Percentiles rank a stretch among this genome's conserved stretches.
These are phyloP conservation scores for Penicillium aurantiogriseum DNA, from an alignment of 2,329 filamentous ascomycete species.

Conservation along the genomic window DNA sequence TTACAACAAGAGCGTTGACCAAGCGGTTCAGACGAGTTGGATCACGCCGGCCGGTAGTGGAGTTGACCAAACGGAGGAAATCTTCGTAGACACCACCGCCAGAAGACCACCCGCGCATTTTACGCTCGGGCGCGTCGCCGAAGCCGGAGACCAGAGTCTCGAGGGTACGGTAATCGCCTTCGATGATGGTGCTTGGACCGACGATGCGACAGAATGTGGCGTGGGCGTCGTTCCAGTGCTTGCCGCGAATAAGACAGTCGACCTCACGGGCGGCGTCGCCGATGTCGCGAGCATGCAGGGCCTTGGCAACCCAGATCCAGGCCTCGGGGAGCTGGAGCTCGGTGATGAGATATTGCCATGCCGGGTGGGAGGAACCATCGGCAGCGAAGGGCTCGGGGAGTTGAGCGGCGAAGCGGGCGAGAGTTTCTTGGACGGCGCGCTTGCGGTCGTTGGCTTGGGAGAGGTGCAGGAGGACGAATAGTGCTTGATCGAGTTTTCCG, in stretches of 20 bases:
- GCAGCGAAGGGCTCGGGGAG: constrained; percentile 60
- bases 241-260: constrained; percentile 74
- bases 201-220: constrained; percentile 76
- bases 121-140: constrained; percentile 55
- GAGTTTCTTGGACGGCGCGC: constrained; percentile 68
- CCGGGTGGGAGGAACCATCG: constrained; percentile 38
- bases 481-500: constrained; percentile 66
- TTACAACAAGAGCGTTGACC: constrained; percentile 48
- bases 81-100: constrained; percentile 78
- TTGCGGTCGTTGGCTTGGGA: constrained; percentile 61
- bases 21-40: constrained; percentile 44
- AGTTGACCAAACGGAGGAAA: constrained; percentile 53
- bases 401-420: constrained; percentile 67
- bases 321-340: constrained; percentile 68
- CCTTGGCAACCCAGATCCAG: constrained; percentile 88
- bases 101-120: constrained; percentile 70
- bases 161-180: constrained; percentile 72
- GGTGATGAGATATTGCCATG: constrained; percentile 60
- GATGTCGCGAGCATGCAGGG: constrained; percentile 73
- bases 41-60: constrained; percentile 40
- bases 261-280: constrained; percentile 71
- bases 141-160: constrained; percentile 71
- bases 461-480: constrained; percentile 78
- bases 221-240: constrained; percentile 77
- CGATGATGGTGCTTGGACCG: constrained; percentile 77